Evolutionary conservation across 768 basidiomycete species (phyloP).

Genomic region (Trametes cubensis): DNA sequence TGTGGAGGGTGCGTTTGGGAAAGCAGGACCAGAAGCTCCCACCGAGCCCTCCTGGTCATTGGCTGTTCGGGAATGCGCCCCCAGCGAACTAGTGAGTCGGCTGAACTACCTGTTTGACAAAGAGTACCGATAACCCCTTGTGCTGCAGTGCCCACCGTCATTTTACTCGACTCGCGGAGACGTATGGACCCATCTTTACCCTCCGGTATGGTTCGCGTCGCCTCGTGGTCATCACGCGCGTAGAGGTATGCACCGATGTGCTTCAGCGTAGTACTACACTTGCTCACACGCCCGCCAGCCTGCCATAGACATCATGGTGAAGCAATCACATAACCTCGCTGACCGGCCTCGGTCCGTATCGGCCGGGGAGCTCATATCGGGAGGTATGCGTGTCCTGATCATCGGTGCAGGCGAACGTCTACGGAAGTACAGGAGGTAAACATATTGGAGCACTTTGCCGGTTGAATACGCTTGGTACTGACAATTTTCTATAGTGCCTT

Average conservation of each 20-base stretch:
- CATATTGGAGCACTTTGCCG: background rate
- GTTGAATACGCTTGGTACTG: slow-evolving; percentile 10
- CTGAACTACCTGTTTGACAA: too few species aligned
- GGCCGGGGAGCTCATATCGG: slow-evolving; percentile 38
- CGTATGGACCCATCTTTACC: slow-evolving; percentile 64
- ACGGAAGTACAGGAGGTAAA: slow-evolving; percentile 28
- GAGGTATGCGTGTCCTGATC: slow-evolving; percentile 37
- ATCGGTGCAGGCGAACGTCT: slow-evolving; percentile 35
- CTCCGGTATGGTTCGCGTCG: slow-evolving; percentile 50
- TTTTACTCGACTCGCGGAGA: slow-evolving; percentile 55
- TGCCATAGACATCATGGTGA: slow-evolving; percentile 45
- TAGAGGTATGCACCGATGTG: slow-evolving; percentile 18
- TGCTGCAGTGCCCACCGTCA: slow-evolving; percentile 9
- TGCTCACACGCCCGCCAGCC: slow-evolving; percentile 27
- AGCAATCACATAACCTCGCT: slow-evolving; percentile 37
- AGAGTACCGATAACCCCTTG: background rate
- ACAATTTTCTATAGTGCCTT: slow-evolving; percentile 31
- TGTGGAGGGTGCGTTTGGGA: background rate
- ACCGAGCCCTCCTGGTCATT: slow-evolving; percentile 27
- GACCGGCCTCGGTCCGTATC: slow-evolving; percentile 43
- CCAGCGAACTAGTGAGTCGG: slow-evolving; percentile 16
- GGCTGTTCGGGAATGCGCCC: slow-evolving; percentile 24
- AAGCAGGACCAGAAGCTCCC: slow-evolving; percentile 15
- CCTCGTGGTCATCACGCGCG: slow-evolving; percentile 50
- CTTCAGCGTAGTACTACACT: background rate